Evolutionary conservation across 345 rosid genomes (phyloP).

Genomic region (Citrus cavaleriei): DNA sequence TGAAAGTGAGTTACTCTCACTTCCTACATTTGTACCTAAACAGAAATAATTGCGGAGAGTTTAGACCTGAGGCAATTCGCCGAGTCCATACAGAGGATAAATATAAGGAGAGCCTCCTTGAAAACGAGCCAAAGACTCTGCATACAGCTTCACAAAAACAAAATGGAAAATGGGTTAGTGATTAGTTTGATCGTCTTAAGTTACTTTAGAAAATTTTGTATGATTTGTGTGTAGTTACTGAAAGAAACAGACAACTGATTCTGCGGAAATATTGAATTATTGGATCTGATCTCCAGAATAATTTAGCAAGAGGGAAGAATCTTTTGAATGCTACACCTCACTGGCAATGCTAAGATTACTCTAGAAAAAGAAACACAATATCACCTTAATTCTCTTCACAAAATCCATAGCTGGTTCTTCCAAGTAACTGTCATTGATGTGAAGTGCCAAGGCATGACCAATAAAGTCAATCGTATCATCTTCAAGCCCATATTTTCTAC

Average conservation of each 20-base stretch:
- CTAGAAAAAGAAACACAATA: neutral
- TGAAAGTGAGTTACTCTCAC: constrained; percentile 5
- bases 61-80: constrained; percentile 86
- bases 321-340: neutral
- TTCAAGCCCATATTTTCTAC: constrained; percentile 83
- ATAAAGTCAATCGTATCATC: constrained; percentile 88
- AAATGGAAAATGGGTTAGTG: neutral
- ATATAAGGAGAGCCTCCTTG: constrained; percentile 94
- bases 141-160: constrained; percentile 58
- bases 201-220: neutral
- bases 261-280: neutral
- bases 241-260: neutral
- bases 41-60: neutral
- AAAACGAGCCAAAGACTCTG: constrained; percentile 87
- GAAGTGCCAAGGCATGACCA: constrained; percentile 91
- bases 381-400: constrained; percentile 84
- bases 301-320: neutral
- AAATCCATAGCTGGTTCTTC: constrained; percentile 75
- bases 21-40: neutral
- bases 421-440: constrained; percentile 66
- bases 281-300: neutral
- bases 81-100: constrained; percentile 86
- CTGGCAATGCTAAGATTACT: neutral
- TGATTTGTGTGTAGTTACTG: neutral
- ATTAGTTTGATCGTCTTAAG: neutral